Conservation (phyloP, 140 eudicot genomes). For the Anethum foeniculum region DNA sequence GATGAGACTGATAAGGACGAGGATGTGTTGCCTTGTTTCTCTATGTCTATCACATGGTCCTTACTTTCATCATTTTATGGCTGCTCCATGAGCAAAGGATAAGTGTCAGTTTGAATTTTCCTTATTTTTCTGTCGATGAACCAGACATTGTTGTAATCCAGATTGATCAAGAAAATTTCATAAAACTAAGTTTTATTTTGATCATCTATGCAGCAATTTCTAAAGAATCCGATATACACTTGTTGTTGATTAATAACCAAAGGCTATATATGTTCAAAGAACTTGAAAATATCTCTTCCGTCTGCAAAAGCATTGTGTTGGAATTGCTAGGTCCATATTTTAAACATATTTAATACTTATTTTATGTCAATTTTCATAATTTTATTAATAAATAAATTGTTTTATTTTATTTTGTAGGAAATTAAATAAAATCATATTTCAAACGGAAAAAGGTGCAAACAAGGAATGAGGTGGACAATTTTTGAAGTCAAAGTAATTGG, state of each 20-base stretch:
- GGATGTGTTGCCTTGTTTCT: constrained; percentile 37
- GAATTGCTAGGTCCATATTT: too few species aligned
- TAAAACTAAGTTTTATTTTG: constrained; percentile 13
- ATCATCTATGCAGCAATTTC: constrained; percentile 19
- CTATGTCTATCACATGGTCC: constrained; percentile 47
- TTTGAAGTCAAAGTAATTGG: too few species aligned
- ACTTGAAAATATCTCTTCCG: constrained; percentile 1
- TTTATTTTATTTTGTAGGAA: too few species aligned
- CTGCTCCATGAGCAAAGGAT: constrained; percentile 51
- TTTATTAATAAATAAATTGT: too few species aligned
- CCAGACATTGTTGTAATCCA: constrained; percentile 37
- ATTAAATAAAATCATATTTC: too few species aligned
- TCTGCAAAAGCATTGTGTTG: constrained; percentile 6
- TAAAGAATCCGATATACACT: constrained; percentile 11
- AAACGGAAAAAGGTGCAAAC: too few species aligned
- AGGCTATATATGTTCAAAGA: not conserved
- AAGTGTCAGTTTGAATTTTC: constrained; percentile 40
- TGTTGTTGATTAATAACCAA: not conserved
- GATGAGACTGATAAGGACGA: constrained; percentile 39
- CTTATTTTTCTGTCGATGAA: constrained; percentile 31
- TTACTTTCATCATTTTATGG: constrained; percentile 22
- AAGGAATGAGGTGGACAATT: too few species aligned
- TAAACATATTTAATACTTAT: too few species aligned
- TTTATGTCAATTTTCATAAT: too few species aligned
- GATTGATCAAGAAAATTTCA: constrained; percentile 15